These are phyloP conservation scores for Didymella pinodella DNA, from an alignment of 2,329 filamentous ascomycete species.

Conservation along the genomic window DNA sequence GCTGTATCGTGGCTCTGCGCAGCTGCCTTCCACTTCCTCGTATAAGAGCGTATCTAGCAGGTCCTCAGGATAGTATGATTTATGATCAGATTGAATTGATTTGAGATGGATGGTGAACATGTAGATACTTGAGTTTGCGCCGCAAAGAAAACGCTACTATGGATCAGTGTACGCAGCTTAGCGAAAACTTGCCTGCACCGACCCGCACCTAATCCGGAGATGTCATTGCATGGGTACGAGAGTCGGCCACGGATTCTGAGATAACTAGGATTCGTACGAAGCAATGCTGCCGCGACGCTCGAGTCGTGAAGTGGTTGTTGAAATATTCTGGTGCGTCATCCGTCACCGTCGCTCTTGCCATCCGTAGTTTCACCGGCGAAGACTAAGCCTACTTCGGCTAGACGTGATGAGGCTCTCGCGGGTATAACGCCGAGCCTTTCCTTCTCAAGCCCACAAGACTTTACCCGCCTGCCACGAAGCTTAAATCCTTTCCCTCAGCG, in stretches of 20 bases:
- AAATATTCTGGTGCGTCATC: slow-evolving; percentile 2
- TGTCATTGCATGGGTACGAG: not conserved
- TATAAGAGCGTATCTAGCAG: not conserved
- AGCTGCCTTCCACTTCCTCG: not conserved
- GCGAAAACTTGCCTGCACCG: not conserved
- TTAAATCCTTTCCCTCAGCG: slow-evolving; percentile 17
- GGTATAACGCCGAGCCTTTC: not conserved
- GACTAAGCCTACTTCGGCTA: not conserved
- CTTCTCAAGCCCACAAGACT: slow-evolving; percentile 11
- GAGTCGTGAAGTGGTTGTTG: not conserved
- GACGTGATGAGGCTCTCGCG: slow-evolving; percentile 10
- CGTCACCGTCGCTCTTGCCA: not conserved
- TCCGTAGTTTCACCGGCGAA: not conserved
- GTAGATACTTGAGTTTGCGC: no score
- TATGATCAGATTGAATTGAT: no score
- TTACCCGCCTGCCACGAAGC: slow-evolving; percentile 23
- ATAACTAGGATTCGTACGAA: not conserved
- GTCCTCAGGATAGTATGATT: not conserved
- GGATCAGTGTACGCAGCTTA: not conserved
- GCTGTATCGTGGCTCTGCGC: not conserved
- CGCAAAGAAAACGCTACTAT: no score
- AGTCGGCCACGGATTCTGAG: not conserved
- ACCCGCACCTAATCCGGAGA: not conserved
- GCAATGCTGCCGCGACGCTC: not conserved
- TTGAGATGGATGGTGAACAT: no score